Evolutionary conservation across 306 rosid species (phyloP).

Genomic region (Castanopsis chinensis): DNA sequence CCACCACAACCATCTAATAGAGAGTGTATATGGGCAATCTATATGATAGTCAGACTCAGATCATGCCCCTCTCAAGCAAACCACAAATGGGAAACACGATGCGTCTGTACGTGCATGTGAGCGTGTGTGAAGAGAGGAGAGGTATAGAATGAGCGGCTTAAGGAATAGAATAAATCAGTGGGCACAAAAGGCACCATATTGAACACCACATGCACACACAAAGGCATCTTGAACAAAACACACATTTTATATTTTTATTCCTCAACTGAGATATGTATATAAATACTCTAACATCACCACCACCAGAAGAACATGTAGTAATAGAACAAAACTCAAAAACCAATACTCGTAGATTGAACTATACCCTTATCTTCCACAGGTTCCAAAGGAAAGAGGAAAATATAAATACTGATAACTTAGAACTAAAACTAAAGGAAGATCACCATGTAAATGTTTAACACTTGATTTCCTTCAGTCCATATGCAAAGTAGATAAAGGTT

Average conservation of each 20-base stretch:
- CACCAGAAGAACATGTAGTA: neutral
- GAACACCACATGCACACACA: neutral
- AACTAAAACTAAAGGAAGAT: neutral
- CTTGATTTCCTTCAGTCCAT: constrained; percentile 91
- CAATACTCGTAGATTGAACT: neutral
- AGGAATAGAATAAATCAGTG: neutral
- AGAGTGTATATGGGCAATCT: no score
- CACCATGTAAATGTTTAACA: constrained; percentile 35
- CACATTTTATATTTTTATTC: neutral
- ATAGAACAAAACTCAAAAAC: neutral
- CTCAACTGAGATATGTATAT: neutral
- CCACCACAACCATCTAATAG: no score
- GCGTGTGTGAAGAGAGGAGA: no score
- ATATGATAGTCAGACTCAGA: no score
- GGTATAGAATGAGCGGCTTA: no score
- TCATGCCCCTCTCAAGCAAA: no score
- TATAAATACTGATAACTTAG: neutral
- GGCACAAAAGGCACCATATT: neutral
- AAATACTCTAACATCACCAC: neutral
- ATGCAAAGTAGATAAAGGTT: constrained; percentile 74
- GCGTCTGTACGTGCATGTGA: no score
- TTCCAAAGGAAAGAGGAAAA: neutral
- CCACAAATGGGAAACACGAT: no score
- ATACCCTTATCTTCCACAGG: neutral
- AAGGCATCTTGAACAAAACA: neutral